Evolutionary conservation across 164 flowering plant genomes (phyloP).

Genomic region (Piper betle): DNA sequence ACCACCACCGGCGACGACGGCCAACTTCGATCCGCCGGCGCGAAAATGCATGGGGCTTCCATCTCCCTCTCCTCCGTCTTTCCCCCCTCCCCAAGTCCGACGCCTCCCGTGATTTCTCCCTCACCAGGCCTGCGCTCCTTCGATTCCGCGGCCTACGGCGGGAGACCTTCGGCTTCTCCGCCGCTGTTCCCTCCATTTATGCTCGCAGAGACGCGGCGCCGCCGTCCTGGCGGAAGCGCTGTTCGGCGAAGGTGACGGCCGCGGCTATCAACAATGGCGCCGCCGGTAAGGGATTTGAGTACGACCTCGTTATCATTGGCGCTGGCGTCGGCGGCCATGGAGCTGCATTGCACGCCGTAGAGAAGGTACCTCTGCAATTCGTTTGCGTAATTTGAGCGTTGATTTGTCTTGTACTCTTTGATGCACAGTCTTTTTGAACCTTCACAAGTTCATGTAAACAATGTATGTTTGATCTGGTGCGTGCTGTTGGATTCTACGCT

Average conservation of each 20-base stretch:
- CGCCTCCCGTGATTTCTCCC: conserved; percentile 5
- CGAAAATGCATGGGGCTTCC: conserved; percentile 35
- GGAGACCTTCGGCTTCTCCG: conserved; percentile 22
- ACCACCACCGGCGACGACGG: no score
- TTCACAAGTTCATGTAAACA: no score
- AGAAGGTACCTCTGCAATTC: conserved; percentile 36
- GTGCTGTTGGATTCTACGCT: no score
- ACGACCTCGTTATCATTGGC: conserved; percentile 85
- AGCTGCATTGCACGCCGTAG: conserved; percentile 97
- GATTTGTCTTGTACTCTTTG: neutral
- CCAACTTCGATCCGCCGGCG: no score
- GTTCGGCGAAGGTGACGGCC: conserved; percentile 14
- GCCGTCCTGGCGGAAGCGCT: neutral
- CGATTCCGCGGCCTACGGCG: conserved; percentile 70
- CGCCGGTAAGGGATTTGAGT: conserved; percentile 52
- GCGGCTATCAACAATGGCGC: conserved; percentile 32
- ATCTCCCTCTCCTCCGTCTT: conserved; percentile 37
- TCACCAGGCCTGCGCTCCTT: conserved; percentile 29
- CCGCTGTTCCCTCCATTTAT: no score
- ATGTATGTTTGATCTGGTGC: no score
- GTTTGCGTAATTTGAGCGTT: neutral
- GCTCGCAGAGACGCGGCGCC: conserved; percentile 5
- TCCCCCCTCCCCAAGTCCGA: conserved; percentile 24
- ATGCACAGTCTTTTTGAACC: no score
- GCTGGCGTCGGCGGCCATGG: conserved; percentile 99